Conservation (phyloP, 805 yeast genomes). For the Teunomyces tritomae region DNA sequence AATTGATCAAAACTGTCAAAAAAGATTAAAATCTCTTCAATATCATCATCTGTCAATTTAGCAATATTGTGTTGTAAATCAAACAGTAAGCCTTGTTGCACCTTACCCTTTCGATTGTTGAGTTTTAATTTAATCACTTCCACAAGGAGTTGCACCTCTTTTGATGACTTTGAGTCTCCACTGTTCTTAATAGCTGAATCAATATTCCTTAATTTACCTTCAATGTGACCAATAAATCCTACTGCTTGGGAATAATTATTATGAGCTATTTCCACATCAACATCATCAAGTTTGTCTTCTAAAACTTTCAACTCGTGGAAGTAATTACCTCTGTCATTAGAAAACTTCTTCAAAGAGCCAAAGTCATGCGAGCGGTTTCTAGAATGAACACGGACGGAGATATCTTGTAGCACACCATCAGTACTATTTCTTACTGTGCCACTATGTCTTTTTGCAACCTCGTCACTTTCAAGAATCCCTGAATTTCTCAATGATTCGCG, state of each 20-base stretch:
- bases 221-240: slow-evolving; percentile 38
- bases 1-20: slow-evolving; percentile 35
- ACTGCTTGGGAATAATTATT: slow-evolving; percentile 49
- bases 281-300: slow-evolving; percentile 65
- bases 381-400: slow-evolving; percentile 61
- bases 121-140: slow-evolving; percentile 44
- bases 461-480: slow-evolving; percentile 41
- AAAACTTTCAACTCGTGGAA: slow-evolving; percentile 49
- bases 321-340: slow-evolving; percentile 26
- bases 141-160: slow-evolving; percentile 28
- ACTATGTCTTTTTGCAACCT: slow-evolving; percentile 28
- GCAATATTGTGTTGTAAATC: slow-evolving; percentile 36
- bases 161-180: slow-evolving; percentile 14
- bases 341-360: slow-evolving; percentile 13
- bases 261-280: slow-evolving; percentile 66
- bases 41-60: slow-evolving; percentile 26
- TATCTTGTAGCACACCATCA: slow-evolving; percentile 51
- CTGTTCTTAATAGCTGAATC: slow-evolving; percentile 22
- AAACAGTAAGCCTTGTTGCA: slow-evolving; percentile 36
- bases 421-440: slow-evolving; percentile 29
- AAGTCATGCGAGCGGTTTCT: slow-evolving; percentile 53
- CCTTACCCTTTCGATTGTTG: slow-evolving; percentile 32
- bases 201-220: slow-evolving; percentile 26
- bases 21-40: slow-evolving; percentile 33
- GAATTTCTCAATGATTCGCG: slow-evolving; percentile 50